phyloP scores from a whole-genome alignment of 179 eudicot genomes.

The Drosera spatulata region DNA sequence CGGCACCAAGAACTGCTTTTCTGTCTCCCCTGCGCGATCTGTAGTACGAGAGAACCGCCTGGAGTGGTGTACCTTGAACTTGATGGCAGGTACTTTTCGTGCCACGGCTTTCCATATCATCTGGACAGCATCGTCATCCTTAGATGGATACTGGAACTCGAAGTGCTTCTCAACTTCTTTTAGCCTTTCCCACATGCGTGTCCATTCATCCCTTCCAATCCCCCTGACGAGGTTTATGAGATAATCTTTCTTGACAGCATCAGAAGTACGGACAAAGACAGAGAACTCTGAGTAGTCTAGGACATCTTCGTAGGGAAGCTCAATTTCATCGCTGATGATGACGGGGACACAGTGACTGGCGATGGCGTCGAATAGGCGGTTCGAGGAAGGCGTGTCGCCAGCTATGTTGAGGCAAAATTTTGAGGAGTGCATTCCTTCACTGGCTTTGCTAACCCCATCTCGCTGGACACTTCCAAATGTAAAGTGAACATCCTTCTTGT shows the following conservation, averaged over 20 bases:
- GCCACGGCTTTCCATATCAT: slow-evolving; percentile 77
- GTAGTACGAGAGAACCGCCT: slow-evolving; percentile 29
- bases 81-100: slow-evolving; percentile 51
- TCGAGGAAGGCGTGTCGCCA: slow-evolving; percentile 91
- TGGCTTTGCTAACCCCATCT: slow-evolving; percentile 50
- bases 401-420: slow-evolving; percentile 95
- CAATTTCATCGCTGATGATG: slow-evolving; percentile 75
- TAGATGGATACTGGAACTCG: slow-evolving; percentile 61
- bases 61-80: slow-evolving; percentile 34
- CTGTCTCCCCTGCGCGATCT: slow-evolving; percentile 2
- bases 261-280: slow-evolving; percentile 55
- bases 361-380: slow-evolving; percentile 89
- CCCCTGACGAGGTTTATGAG: slow-evolving; percentile 55
- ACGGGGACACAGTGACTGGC: slow-evolving; percentile 95
- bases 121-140: slow-evolving; percentile 70
- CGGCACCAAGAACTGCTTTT: slow-evolving; percentile 19
- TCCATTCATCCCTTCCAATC: slow-evolving; percentile 69
- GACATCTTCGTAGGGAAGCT: slow-evolving; percentile 80
- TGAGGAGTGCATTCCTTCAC: slow-evolving; percentile 71
- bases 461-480: slow-evolving; percentile 57
- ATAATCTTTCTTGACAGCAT: slow-evolving; percentile 53
- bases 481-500: slow-evolving; percentile 79
- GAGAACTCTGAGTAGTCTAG: slow-evolving; percentile 78
- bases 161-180: slow-evolving; percentile 56
- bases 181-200: slow-evolving; percentile 61